Evolutionary conservation across 176 grass and related monocot genomes (phyloP), one percentile per base, ranked within the genome.

Genomic region (Musa beccarii): DNA sequence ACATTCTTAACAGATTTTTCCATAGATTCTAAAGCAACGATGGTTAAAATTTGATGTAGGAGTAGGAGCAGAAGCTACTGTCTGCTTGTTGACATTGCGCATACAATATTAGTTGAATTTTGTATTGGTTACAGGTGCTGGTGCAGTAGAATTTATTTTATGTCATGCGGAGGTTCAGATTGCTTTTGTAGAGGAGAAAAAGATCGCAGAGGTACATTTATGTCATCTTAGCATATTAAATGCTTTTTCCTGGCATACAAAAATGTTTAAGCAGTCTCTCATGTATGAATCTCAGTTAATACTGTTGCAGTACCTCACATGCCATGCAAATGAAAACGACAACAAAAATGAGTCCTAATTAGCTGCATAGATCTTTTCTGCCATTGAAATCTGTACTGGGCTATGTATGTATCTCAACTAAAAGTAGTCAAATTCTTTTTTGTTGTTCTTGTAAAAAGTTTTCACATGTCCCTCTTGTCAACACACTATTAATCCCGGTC

Each of bases 91-190:
- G 13, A 62, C 57, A 62, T 8, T 62, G 34, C 34, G 6, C 34
- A 43, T 57, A 57, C 15, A 15, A 3, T 23, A 34, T 52, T 68
- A 43, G 6, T 75, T 49, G 24, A 16, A 52, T 64, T 14, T 81
- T 80, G 63, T 28, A 54, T 71, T 82, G 71, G 50, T 55, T 91
- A 54, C 73, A 96, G 92, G 92, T 75, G 86, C 84, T 78, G 87
- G 80, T 76, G 92, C 92, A 9, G 81, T 96, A 79, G 92, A 96
- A 79, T 96, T 96, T 64, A 89, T 96, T 87, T 55, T 96, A 73
- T 92, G 80, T 75, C 92, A 96, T 81, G 89, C 89, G 53, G 92
- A 92, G 83, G 89, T 92, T 87, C 82, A 87, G 53, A 96, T 96
- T 86, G 85, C 82, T 73, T 96, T 96, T 83, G 75, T 56, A 15